Percentiles rank a stretch among this genome's conserved stretches.
These are phyloP conservation scores for Brachypodium distachyon DNA, from an alignment of 202 grass and related monocot species.

Conservation along the genomic window DNA sequence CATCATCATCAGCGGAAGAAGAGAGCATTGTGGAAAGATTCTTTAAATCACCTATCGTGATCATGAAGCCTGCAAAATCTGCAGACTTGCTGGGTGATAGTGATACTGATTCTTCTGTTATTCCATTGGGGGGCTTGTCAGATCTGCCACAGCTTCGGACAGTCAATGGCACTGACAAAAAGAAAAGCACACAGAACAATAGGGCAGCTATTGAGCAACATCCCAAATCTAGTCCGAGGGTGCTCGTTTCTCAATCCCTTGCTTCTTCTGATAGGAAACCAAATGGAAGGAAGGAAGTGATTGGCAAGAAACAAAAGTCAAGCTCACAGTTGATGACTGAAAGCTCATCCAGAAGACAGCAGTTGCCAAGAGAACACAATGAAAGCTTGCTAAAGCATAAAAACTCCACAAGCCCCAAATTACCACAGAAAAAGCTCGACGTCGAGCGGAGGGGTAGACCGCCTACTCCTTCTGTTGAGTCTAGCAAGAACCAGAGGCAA, in stretches of 20 bases:
- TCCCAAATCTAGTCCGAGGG: slow-evolving; percentile 39
- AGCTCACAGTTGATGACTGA: slow-evolving; percentile 26
- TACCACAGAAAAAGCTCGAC: slow-evolving; percentile 62
- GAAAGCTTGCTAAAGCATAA: slow-evolving; percentile 39
- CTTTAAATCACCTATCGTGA: slow-evolving; percentile 82
- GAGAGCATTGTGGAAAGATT: slow-evolving; percentile 26
- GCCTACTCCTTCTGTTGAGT: slow-evolving; percentile 38
- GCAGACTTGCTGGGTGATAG: slow-evolving; percentile 23
- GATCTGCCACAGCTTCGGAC: slow-evolving; percentile 35
- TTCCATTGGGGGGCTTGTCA: slow-evolving; percentile 37
- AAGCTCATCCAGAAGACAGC: slow-evolving; percentile 36
- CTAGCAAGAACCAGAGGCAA: slow-evolving; percentile 48
- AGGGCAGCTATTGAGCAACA: slow-evolving; percentile 28
- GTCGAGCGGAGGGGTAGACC: slow-evolving; percentile 43
- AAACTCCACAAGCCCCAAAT: slow-evolving; percentile 62
- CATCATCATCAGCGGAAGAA: slow-evolving; percentile 9
- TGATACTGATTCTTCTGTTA: slow-evolving; percentile 26
- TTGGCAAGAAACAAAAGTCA: slow-evolving; percentile 41
- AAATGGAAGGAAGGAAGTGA: slow-evolving; percentile 50
- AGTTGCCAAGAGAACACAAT: slow-evolving; percentile 43
- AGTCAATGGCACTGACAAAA: slow-evolving; percentile 37
- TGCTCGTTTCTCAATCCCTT: slow-evolving; percentile 27
- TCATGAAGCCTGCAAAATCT: slow-evolving; percentile 87
- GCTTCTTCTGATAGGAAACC: slow-evolving; percentile 37
- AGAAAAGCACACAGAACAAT: slow-evolving; percentile 32